Percentiles rank a stretch among this genome's conserved stretches.
phyloP scores from a whole-genome alignment of 805 yeast species.

The Torulaspora quercuum region DNA sequence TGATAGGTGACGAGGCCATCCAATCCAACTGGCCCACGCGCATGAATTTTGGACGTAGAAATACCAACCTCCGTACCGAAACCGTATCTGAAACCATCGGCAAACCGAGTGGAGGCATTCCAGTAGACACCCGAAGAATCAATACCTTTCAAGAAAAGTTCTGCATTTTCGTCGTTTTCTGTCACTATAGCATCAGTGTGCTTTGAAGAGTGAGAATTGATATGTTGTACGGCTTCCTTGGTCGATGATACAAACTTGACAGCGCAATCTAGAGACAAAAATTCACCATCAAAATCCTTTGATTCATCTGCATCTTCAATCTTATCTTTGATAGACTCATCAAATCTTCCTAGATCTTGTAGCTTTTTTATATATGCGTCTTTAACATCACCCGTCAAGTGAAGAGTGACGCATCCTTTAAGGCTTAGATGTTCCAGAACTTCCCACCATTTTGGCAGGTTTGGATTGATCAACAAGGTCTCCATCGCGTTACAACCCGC shows the following conservation, averaged over 20 bases:
- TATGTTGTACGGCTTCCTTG: constrained; percentile 76
- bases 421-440: constrained; percentile 48
- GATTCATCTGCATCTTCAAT: constrained; percentile 46
- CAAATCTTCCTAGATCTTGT: constrained; percentile 13
- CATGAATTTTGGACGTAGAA: constrained; percentile 93
- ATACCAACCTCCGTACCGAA: constrained; percentile 99
- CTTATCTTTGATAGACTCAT: constrained; percentile 25
- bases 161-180: constrained; percentile 65
- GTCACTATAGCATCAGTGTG: constrained; percentile 95
- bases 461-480: constrained; percentile 58
- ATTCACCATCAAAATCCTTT: constrained; percentile 76
- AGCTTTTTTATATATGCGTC: constrained; percentile 28
- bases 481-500: constrained; percentile 99
- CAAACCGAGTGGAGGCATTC: constrained; percentile 96
- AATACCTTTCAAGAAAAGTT: constrained; percentile 72
- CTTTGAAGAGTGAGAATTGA: constrained; percentile 87
- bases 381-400: constrained; percentile 54
- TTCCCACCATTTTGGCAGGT: constrained; percentile 37
- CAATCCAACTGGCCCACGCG: constrained; percentile 97
- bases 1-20: constrained; percentile 97
- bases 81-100: constrained; percentile 98
- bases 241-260: constrained; percentile 58
- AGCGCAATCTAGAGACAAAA: constrained; percentile 77
- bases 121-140: constrained; percentile 97
- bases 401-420: constrained; percentile 65